phyloP scores from a whole-genome alignment of 108 stramenopile genomes.

The Skeletonema grethae region DNA sequence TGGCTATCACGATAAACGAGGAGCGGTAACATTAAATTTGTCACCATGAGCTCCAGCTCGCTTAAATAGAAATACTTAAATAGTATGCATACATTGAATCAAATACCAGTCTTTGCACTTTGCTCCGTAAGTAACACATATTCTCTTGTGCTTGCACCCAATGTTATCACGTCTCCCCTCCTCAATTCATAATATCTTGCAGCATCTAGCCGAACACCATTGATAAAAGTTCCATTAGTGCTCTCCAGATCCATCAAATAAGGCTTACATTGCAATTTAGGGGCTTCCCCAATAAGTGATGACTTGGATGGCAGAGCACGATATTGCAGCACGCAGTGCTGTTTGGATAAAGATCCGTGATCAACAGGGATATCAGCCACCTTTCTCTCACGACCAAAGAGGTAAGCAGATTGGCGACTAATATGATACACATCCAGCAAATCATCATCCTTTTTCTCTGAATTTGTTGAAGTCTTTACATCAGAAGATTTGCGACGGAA shows the following conservation, averaged over 20 bases:
- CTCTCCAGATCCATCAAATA: constrained; percentile 98
- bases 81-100: neutral
- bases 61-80: neutral
- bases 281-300: constrained; percentile 13
- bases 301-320: constrained; percentile 59
- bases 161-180: constrained; percentile 89
- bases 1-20: constrained; percentile 45
- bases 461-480: neutral
- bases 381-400: constrained; percentile 88
- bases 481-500: constrained; percentile 58
- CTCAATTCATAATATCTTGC: constrained; percentile 95
- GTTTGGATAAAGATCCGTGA: constrained; percentile 87
- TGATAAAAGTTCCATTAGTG: constrained; percentile 95
- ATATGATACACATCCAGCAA: constrained; percentile 84
- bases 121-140: constrained; percentile 93
- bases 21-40: constrained; percentile 12
- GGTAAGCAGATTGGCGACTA: constrained; percentile 89
- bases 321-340: constrained; percentile 98
- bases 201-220: constrained; percentile 85
- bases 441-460: constrained; percentile 35
- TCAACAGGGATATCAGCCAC: constrained; percentile 89
- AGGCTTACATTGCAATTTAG: constrained; percentile 71
- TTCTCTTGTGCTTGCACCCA: constrained; percentile 91
- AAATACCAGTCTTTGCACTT: constrained; percentile 39
- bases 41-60: neutral